Percentiles rank a stretch among this genome's conserved stretches.
Conservation (phyloP, 345 rosid genomes). For the Carallia brachiata region DNA sequence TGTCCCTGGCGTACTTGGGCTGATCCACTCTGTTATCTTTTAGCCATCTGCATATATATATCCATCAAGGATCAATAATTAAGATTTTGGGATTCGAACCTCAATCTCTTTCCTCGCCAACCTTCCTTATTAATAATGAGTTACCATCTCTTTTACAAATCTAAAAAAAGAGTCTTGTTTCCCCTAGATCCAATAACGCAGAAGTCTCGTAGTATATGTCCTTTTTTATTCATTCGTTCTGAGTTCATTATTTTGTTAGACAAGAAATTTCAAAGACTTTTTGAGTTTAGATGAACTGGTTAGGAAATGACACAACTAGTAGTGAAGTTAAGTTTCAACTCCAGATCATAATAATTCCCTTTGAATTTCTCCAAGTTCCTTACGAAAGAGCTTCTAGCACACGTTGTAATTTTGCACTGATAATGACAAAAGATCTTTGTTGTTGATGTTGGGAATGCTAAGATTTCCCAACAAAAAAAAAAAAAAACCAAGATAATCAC, state of each 20-base stretch:
- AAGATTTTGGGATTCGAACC: no score
- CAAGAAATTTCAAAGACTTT: no score
- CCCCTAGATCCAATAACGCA: no score
- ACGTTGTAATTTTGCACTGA: slow-evolving; percentile 13
- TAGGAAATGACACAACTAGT: no score
- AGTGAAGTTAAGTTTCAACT: background rate
- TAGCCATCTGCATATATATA: slow-evolving; percentile 9
- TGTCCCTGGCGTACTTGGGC: slow-evolving; percentile 19
- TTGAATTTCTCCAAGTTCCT: slow-evolving; percentile 8
- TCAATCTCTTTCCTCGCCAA: no score
- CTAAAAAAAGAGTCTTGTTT: no score
- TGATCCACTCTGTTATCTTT: slow-evolving; percentile 7
- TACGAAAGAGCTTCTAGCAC: slow-evolving; percentile 6
- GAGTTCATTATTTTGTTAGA: no score
- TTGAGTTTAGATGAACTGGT: no score
- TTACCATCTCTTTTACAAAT: no score
- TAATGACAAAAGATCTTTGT: slow-evolving; percentile 5
- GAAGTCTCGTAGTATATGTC: no score
- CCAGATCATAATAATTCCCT: background rate
- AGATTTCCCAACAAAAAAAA: background rate
- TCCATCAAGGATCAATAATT: background rate
- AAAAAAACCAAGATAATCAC: background rate
- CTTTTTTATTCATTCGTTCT: no score
- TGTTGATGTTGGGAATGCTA: background rate
- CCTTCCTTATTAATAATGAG: no score